These are phyloP conservation scores for Eimeria sp. DNA, from an alignment of 169 alveolate species.

Conservation along the genomic window DNA sequence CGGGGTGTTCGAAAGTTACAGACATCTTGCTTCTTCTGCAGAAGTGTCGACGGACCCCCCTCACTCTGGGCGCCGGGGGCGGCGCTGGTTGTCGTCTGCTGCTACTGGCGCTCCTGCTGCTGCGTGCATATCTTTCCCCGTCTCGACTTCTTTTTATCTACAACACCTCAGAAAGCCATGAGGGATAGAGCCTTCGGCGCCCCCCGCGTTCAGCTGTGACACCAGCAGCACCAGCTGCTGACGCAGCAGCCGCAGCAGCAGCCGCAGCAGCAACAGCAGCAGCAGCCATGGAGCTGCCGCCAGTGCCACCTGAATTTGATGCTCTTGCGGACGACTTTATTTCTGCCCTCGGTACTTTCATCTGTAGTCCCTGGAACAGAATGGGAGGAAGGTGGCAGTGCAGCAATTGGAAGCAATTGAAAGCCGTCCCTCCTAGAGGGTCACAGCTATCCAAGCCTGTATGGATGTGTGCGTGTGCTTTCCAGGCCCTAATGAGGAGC, in stretches of 20 bases:
- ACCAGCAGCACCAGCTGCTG: constrained; percentile 67
- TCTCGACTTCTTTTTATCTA: background rate
- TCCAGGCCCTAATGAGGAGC: constrained; percentile 64
- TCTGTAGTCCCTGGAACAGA: background rate
- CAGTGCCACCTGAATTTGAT: constrained; percentile 57
- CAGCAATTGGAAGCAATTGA: background rate
- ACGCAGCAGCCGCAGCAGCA: constrained; percentile 50
- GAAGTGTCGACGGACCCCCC: constrained; percentile 32
- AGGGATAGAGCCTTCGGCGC: constrained; percentile 41
- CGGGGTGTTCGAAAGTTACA: background rate
- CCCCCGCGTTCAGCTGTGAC: constrained; percentile 43
- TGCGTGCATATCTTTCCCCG: background rate
- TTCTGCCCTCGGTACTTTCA: constrained; percentile 36
- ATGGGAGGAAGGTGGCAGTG: background rate
- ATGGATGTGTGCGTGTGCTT: constrained; percentile 5
- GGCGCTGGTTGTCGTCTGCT: constrained; percentile 57
- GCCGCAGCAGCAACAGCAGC: constrained; percentile 53
- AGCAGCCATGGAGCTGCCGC: constrained; percentile 63
- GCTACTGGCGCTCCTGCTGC: constrained; percentile 38
- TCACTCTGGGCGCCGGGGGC: background rate
- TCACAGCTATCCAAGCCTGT: background rate
- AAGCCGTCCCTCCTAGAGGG: background rate
- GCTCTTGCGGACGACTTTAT: constrained; percentile 67
- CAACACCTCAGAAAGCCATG: constrained; percentile 59
- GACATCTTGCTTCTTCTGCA: background rate